These are phyloP conservation scores for Fagus crenata DNA, from an alignment of 306 rosid species.

Conservation along the genomic window DNA sequence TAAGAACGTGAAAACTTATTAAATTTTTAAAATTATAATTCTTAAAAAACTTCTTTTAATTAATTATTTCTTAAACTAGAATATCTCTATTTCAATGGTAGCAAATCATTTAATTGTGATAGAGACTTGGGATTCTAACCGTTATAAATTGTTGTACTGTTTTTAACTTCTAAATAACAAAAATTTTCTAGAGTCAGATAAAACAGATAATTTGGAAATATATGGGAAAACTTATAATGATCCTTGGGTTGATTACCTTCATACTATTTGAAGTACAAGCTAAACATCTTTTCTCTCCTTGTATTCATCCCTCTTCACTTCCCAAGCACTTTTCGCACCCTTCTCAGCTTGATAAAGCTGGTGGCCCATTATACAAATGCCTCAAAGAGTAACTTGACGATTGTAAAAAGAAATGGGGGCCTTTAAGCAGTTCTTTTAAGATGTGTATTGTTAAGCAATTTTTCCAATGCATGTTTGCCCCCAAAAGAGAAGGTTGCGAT, in stretches of 20 bases:
- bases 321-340: neutral
- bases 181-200: neutral
- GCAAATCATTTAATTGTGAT: no score
- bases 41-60: no score
- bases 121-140: neutral
- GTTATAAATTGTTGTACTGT: neutral
- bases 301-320: neutral
- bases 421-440: no score
- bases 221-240: neutral
- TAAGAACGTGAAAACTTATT: no score
- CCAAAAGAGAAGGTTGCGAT: no score
- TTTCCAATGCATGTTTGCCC: no score
- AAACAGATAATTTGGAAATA: neutral
- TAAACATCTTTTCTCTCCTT: neutral
- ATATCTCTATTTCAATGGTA: no score
- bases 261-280: neutral
- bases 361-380: neutral
- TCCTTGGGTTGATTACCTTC: neutral
- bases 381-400: neutral
- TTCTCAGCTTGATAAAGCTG: neutral
- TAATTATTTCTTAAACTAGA: no score
- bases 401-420: neutral
- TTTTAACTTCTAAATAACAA: neutral
- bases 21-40: no score
- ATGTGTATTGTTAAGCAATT: no score